A percentile compares a stretch with the other conserved stretches of the same genome.
These are phyloP conservation scores for Albugo laibachii DNA, from an alignment of 352 stramenopile species.

Conservation along the genomic window DNA sequence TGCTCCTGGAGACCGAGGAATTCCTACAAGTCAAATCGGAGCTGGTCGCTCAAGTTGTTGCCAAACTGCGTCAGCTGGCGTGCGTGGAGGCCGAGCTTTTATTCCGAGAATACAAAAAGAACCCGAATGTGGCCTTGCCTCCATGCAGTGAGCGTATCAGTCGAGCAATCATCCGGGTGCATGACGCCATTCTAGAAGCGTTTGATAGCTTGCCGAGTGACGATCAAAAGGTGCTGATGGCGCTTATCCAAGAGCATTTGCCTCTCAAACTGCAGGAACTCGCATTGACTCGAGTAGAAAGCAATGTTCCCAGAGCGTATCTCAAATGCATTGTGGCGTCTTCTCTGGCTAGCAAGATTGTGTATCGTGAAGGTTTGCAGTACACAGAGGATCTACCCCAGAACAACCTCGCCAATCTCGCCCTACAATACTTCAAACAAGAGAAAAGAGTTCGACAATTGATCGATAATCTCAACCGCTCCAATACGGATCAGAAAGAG, in stretches of 20 bases:
- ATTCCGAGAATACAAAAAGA: slow-evolving; percentile 93
- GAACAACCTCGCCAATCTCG: slow-evolving; percentile 80
- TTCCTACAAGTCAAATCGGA: slow-evolving; percentile 92
- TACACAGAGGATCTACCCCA: slow-evolving; percentile 88
- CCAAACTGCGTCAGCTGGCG: slow-evolving; percentile 84
- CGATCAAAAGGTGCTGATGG: slow-evolving; percentile 61
- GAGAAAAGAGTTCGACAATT: slow-evolving; percentile 86
- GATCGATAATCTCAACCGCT: slow-evolving; percentile 37
- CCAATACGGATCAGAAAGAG: slow-evolving; percentile 25
- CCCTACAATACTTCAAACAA: slow-evolving; percentile 88
- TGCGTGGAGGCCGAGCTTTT: slow-evolving; percentile 91
- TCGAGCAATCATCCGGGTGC: slow-evolving; percentile 89
- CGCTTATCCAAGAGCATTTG: slow-evolving; percentile 82
- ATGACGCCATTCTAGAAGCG: slow-evolving; percentile 83
- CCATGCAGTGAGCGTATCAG: slow-evolving; percentile 90
- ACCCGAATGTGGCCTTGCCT: slow-evolving; percentile 65
- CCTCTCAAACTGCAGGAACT: slow-evolving; percentile 87
- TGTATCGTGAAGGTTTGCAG: slow-evolving; percentile 94
- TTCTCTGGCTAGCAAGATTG: slow-evolving; percentile 91
- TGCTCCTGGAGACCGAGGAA: slow-evolving; percentile 91
- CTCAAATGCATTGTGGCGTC: slow-evolving; percentile 92
- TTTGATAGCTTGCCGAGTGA: slow-evolving; percentile 83
- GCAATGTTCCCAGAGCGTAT: slow-evolving; percentile 89
- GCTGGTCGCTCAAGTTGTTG: slow-evolving; percentile 86
- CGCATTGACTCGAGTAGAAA: slow-evolving; percentile 82